Conservation (phyloP, 768 basidiomycete genomes). For the Amyloporia xantha region DNA sequence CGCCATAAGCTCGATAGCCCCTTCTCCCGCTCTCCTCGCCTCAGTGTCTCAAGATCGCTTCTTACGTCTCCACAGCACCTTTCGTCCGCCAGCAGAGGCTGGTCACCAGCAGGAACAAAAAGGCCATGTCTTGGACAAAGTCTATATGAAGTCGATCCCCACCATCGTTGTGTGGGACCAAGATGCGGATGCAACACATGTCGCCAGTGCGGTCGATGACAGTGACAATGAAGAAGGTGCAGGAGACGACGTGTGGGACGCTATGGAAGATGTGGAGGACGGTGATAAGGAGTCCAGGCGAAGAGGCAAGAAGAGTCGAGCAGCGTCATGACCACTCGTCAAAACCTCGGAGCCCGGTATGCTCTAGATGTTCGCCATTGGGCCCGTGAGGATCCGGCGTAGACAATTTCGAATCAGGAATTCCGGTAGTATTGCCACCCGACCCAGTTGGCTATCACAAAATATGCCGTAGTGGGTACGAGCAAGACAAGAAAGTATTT, state of each 20-base stretch:
- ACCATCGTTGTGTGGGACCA: slow-evolving; percentile 62
- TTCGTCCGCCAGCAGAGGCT: slow-evolving; percentile 40
- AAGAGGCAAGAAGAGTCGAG: neutral
- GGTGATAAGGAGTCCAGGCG: slow-evolving; percentile 41
- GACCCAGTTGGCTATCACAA: slow-evolving; percentile 97
- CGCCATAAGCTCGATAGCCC: slow-evolving; percentile 57
- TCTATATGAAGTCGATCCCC: slow-evolving; percentile 56
- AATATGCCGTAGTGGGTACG: slow-evolving; percentile 78
- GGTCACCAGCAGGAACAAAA: slow-evolving; percentile 49
- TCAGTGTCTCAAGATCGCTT: slow-evolving; percentile 67
- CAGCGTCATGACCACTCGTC: neutral
- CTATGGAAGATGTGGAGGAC: slow-evolving; percentile 38
- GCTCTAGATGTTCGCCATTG: too few species aligned
- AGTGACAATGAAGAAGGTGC: slow-evolving; percentile 26
- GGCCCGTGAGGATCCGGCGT: too few species aligned
- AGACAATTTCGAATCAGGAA: too few species aligned
- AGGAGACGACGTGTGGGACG: slow-evolving; percentile 62
- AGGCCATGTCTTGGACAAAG: slow-evolving; percentile 56
- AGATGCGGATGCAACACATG: slow-evolving; percentile 6
- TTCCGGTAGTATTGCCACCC: slow-evolving; percentile 97
- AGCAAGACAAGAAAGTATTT: slow-evolving; percentile 80
- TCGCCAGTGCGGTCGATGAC: slow-evolving; percentile 22
- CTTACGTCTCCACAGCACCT: slow-evolving; percentile 59
- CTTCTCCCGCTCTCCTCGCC: slow-evolving; percentile 45
- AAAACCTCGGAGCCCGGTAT: too few species aligned